Conservation (phyloP, 1,284 basidiomycete genomes). For the Cronartium quercuum region DNA sequence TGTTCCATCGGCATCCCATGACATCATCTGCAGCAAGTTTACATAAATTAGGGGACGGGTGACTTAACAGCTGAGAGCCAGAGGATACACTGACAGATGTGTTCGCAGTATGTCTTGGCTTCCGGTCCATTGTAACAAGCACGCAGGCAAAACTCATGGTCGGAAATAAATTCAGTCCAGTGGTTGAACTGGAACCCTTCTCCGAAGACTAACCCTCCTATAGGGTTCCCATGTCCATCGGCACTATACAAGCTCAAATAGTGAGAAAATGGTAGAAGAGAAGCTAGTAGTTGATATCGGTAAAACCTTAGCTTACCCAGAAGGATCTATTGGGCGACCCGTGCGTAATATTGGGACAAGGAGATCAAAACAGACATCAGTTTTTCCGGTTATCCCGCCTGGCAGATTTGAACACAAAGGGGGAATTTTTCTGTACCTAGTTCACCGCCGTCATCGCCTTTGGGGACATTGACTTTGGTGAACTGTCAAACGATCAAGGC, state of each 20-base stretch:
- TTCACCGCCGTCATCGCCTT: conserved; percentile 22
- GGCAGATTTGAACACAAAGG: no score
- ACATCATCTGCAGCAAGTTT: conserved; percentile 10
- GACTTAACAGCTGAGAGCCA: background rate
- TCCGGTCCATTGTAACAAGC: conserved; percentile 18
- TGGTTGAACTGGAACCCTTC: conserved; percentile 23
- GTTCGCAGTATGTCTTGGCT: conserved; percentile 15
- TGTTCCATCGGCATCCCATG: conserved; percentile 37
- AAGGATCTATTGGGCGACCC: background rate
- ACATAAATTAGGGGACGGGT: background rate
- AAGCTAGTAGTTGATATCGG: background rate
- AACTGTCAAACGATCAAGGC: conserved; percentile 3
- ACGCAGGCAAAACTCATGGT: conserved; percentile 26
- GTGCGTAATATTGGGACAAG: no score
- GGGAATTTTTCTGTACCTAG: background rate
- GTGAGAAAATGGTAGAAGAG: background rate
- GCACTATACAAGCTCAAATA: background rate
- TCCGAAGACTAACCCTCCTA: conserved; percentile 32
- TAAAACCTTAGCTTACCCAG: conserved; percentile 6
- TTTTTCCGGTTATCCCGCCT: no score
- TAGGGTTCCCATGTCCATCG: conserved; percentile 27
- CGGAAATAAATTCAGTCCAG: conserved; percentile 33
- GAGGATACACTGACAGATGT: conserved; percentile 16
- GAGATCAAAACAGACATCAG: background rate
- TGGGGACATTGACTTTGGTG: conserved; percentile 30